phyloP scores from a whole-genome alignment of 345 rosid species.

The Atalantia buxifolia region DNA sequence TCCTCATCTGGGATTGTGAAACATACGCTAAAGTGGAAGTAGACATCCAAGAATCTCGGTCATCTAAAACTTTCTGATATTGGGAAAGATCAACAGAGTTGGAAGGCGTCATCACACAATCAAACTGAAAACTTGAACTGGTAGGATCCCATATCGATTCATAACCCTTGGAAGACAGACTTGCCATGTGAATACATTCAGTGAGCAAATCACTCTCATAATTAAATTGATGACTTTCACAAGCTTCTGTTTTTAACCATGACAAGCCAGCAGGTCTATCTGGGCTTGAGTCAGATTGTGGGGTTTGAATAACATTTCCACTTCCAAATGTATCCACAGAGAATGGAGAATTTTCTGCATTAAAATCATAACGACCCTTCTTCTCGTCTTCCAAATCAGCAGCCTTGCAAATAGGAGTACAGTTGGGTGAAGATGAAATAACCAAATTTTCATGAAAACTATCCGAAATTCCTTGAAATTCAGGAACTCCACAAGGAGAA shows the following conservation, averaged over 20 bases:
- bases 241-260: constrained; percentile 20
- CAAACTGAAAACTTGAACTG: constrained; percentile 58
- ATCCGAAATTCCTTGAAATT: constrained; percentile 31
- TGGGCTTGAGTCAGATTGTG: constrained; percentile 53
- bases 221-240: constrained; percentile 24
- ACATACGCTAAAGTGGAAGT: constrained; percentile 36
- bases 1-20: constrained; percentile 50
- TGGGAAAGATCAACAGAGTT: constrained; percentile 53
- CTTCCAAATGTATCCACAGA: constrained; percentile 45
- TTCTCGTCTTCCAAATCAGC: constrained; percentile 27
- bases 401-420: constrained; percentile 22
- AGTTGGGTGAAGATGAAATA: constrained; percentile 30
- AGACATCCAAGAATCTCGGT: constrained; percentile 39
- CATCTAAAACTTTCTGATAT: constrained; percentile 51
- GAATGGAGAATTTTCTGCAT: constrained; percentile 36
- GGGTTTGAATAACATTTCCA: constrained; percentile 71
- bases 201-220: constrained; percentile 34
- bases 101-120: constrained; percentile 43
- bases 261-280: constrained; percentile 24
- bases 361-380: constrained; percentile 8
- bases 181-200: constrained; percentile 33
- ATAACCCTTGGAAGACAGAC: constrained; percentile 44
- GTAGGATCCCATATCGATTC: constrained; percentile 42
- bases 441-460: constrained; percentile 20
- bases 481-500: constrained; percentile 40